These are phyloP conservation scores for Colletotrichum endophyticum DNA, from an alignment of 2,329 filamentous ascomycete genomes.

Conservation along the genomic window DNA sequence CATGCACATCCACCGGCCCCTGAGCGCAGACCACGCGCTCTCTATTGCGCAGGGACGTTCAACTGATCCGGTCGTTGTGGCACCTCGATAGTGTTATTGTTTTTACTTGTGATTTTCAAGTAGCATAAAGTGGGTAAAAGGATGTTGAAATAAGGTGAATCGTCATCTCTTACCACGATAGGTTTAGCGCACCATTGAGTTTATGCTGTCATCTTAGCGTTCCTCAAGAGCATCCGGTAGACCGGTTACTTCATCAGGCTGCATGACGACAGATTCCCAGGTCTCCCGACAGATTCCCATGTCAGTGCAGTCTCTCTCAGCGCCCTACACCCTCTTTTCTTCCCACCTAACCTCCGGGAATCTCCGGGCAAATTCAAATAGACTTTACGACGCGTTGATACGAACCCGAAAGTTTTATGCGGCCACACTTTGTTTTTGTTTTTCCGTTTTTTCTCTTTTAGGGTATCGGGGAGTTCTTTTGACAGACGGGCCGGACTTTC, in stretches of 20 bases:
- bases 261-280: neutral
- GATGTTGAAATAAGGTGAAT: neutral
- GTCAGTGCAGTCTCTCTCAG: neutral
- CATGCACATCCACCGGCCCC: neutral
- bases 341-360: neutral
- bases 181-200: neutral
- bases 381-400: neutral
- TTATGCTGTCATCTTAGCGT: neutral
- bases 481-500: neutral
- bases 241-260: neutral
- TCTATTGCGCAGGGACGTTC: neutral
- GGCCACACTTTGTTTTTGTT: neutral
- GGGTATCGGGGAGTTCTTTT: neutral
- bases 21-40: neutral
- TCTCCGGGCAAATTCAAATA: neutral
- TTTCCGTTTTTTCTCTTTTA: neutral
- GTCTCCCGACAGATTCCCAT: neutral
- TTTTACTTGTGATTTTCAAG: neutral
- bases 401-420: neutral
- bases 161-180: neutral
- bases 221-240: neutral
- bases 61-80: neutral
- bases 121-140: neutral
- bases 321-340: neutral
- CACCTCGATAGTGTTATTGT: neutral